Evolutionary conservation across 768 basidiomycete genomes (phyloP), one percentile per base, ranked within the genome.

Genomic region (Auricularia cornea): DNA sequence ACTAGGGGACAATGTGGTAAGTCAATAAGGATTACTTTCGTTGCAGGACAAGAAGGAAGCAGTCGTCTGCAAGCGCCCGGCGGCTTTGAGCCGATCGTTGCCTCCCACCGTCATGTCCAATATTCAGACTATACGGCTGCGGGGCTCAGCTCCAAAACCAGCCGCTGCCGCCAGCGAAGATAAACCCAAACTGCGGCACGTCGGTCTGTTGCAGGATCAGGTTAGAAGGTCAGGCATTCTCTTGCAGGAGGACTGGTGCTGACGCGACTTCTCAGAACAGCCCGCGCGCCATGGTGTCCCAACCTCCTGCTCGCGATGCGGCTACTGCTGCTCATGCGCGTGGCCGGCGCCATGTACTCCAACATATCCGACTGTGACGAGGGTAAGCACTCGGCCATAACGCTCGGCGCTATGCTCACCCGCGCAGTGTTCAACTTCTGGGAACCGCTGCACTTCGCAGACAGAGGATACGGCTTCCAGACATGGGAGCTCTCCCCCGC

Each of bases 351-450:
- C 2, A 98, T 99, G 94, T 98, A 98, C 72, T 84, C 90, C 14
- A 93, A 93, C 67, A 91, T 96, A 62, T 85, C 87, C 69, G 97
- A 98, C 71, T 98, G 97, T 66, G 97, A 99, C 71, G 97, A 99
- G 84, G 94, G 96, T 94, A 61, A 65, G 76, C 68, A 8, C 28
- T 30, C n/a, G 18, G 20, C 59, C 26, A 10, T 35, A 48, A 12
- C 67, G 11, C 57, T 54, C 60, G 2, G 20, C 48, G 59, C 29
- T 33, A 32, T 31, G 18, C 59, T 60, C 57, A n/a, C 32, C 23
- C 59, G 51, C 16, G 60, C 66, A 99, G 97, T 97, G 14, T 99
- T 87, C 82, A 99, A 99, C 76, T 99, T 97, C 75, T 98, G 93
- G 93, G 97, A 98, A 71, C 97, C 97, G 23, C 77, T 99, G 18